Evolutionary conservation across 495 filamentous ascomycete genomes (phyloP), one percentile per base, ranked within the genome.

Genomic region (Xylaria bambusicola): DNA sequence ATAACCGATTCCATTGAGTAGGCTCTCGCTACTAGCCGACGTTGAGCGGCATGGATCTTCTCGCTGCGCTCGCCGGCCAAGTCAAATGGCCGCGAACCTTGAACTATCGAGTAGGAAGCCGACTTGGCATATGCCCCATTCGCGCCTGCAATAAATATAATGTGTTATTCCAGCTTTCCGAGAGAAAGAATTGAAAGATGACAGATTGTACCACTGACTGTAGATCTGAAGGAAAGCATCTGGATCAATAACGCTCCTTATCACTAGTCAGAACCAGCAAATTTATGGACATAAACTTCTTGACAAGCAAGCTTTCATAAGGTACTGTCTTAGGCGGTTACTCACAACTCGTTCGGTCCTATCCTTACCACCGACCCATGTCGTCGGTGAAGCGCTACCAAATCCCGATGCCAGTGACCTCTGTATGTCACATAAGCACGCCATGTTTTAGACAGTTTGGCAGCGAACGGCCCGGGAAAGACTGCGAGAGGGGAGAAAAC

Each of bases 1-100:
- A 44, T 17, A 17, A 38, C 54, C 9, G 55, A 63, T 26, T 60
- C 61, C 61, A 63, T 53, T 1, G 61, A 48, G 36, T 63, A 63
- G 9, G 48, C 47, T 4, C 55, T 41, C 8, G 61, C 55, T 4
- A 63, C 61, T 21, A 59, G 61, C 33, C 40, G 59, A 42, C 61
- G 61, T 29, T 63, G 61, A 15, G 51, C 41, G 6, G 38, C 18
- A 33, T 63, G 55, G 7, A 63, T 41, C 42, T 63, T 63, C 33
- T 63, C 61, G n/a, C 48, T 54, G 21, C 48, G 49, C 41, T 63
- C 47, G 17, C 41, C 49, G 0, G 49, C 55, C 17, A 63, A 27
- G 31, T 59, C 61, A 36, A 63, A 63, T 0, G 48, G 33, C 26
- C 61, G 61, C 40, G 55, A 44, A 41, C 61, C 61, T 38, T 48